A percentile compares a stretch with the other conserved stretches of the same genome.
phyloP scores from a whole-genome alignment of 805 yeast genomes.

The Candida rishiriensis region DNA sequence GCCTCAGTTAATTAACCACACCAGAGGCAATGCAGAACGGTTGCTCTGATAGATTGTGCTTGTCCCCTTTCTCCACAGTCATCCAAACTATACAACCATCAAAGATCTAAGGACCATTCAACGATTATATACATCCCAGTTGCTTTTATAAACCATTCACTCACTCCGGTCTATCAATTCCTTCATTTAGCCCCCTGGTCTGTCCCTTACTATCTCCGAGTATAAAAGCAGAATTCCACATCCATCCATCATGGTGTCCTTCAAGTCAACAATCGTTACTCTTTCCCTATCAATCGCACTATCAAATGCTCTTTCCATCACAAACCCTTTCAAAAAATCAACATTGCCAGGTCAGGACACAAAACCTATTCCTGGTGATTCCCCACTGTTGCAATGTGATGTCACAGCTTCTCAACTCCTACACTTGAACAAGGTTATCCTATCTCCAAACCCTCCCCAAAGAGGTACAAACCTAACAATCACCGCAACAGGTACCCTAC shows the following conservation, averaged over 20 bases:
- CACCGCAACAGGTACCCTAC: slow-evolving; percentile 63
- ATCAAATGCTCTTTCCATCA: slow-evolving; percentile 9
- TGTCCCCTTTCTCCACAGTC: no score
- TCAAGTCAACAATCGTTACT: not conserved
- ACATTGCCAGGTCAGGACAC: slow-evolving; percentile 28
- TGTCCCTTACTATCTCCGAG: no score
- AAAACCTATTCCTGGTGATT: slow-evolving; percentile 83
- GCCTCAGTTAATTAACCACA: no score
- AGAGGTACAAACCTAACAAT: slow-evolving; percentile 84
- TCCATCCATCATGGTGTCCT: slow-evolving; percentile 9
- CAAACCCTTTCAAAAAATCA: slow-evolving; percentile 5
- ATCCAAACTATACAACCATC: no score
- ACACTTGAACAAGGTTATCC: slow-evolving; percentile 50
- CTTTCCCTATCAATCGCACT: no score
- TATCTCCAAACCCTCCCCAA: slow-evolving; percentile 84
- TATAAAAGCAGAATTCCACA: not conserved
- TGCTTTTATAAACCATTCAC: no score
- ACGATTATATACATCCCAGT: no score
- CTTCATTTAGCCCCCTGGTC: no score
- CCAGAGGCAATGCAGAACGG: no score
- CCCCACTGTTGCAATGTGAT: slow-evolving; percentile 82
- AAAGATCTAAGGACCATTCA: no score
- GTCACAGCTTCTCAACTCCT: slow-evolving; percentile 57
- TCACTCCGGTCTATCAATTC: no score
- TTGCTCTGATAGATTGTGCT: no score